Evolutionary conservation across 2,329 filamentous ascomycete genomes (phyloP).

Genomic region (Ampelomyces quisqualis): DNA sequence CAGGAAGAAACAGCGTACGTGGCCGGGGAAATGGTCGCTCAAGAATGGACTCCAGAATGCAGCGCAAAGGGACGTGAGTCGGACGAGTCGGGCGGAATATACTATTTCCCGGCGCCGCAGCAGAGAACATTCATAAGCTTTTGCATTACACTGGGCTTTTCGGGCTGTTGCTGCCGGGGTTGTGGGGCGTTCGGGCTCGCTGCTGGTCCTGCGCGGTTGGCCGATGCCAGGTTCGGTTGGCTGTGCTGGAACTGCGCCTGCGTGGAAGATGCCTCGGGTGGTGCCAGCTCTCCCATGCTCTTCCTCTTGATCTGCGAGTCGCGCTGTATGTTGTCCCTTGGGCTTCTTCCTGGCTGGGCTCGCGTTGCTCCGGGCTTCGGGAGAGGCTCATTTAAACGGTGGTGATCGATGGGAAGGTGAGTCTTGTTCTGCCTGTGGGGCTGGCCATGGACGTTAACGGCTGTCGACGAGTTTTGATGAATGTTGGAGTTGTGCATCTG

Average conservation of each 20-base stretch:
- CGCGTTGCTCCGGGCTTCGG: constrained; percentile 64
- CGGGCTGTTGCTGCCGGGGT: constrained; percentile 63
- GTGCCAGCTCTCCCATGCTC: constrained; percentile 76
- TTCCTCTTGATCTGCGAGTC: constrained; percentile 58
- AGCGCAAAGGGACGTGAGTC: constrained; percentile 28
- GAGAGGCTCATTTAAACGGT: constrained; percentile 51
- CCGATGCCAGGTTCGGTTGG: constrained; percentile 74
- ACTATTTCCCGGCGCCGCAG: constrained; percentile 59
- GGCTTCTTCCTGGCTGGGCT: constrained; percentile 47
- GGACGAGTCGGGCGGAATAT: constrained; percentile 19
- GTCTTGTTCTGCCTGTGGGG: constrained; percentile 62
- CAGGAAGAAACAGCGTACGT: constrained; percentile 35
- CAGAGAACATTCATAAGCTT: constrained; percentile 92
- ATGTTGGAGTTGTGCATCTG: constrained; percentile 73
- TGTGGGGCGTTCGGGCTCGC: constrained; percentile 51
- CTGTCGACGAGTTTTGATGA: constrained; percentile 77
- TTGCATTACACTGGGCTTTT: constrained; percentile 72
- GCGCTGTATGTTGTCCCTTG: constrained; percentile 32
- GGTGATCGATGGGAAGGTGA: constrained; percentile 46
- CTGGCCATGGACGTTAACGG: constrained; percentile 75
- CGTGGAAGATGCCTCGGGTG: constrained; percentile 78
- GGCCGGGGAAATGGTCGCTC: constrained; percentile 33
- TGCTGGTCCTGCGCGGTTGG: constrained; percentile 59
- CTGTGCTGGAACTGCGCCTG: constrained; percentile 97
- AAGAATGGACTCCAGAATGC: constrained; percentile 40